These are phyloP conservation scores for Lippia alba DNA, from an alignment of 305 asterid genomes.

Conservation along the genomic window DNA sequence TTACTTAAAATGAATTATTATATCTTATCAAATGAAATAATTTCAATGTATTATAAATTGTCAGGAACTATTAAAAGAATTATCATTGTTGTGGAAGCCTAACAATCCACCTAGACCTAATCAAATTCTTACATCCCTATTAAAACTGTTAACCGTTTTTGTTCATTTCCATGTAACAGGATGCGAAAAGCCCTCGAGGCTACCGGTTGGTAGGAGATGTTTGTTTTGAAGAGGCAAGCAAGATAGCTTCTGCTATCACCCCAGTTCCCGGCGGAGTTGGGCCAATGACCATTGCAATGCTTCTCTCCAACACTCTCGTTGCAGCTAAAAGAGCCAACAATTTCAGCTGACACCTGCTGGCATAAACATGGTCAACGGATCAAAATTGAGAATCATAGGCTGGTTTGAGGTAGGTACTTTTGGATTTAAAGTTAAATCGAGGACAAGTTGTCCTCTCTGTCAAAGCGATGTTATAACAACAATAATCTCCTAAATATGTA, in stretches of 20 bases:
- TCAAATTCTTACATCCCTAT: neutral
- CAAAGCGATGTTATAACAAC: too few species aligned
- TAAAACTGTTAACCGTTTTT: neutral
- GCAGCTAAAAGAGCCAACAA: conserved; percentile 61
- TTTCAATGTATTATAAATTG: too few species aligned
- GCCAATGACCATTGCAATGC: conserved; percentile 49
- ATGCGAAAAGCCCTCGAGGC: conserved; percentile 42
- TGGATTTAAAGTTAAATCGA: too few species aligned
- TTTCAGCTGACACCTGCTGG: conserved; percentile 39
- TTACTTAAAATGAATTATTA: too few species aligned
- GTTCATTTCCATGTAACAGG: conserved; percentile 42
- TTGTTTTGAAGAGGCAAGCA: conserved; percentile 45
- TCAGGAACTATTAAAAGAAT: too few species aligned
- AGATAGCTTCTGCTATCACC: conserved; percentile 43
- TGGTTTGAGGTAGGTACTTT: too few species aligned
- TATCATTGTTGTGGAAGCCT: too few species aligned
- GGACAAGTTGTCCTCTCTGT: too few species aligned
- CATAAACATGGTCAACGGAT: too few species aligned
- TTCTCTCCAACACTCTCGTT: conserved; percentile 57
- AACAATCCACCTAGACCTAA: neutral
- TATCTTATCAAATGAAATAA: too few species aligned
- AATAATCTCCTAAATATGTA: too few species aligned
- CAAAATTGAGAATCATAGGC: too few species aligned
- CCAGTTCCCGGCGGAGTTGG: conserved; percentile 52
- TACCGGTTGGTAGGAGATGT: conserved; percentile 42